Base-by-base conservation (phyloP, 306 rosid species). In the Sphenostylis stenocarpa region DNA sequence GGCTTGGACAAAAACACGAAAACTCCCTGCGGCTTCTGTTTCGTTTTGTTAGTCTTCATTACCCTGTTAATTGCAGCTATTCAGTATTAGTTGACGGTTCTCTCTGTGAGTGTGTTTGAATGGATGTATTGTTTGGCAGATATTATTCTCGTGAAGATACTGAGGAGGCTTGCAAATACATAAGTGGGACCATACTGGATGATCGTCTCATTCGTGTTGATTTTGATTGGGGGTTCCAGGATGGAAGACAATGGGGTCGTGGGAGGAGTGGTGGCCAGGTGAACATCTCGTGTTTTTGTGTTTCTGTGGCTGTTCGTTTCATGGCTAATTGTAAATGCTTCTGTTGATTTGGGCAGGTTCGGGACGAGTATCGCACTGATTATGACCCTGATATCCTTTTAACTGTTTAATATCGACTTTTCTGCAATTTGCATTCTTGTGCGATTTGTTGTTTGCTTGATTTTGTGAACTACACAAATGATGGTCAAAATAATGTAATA, bases 221-320 rank as follows among this genome's bases (percentile, higher is more conserved):
- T 89, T 95, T 95, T 86, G 99, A 95, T 66, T 95, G 99, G 99
- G 99, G 99, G 63, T 95, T 95, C 80, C 97, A 84, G 77, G 99
- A 95, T 20, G 99, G 99, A 11, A 88, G 99, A 80, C 99, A 95
- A 81, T 95, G 97, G 99, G 99, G 99, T 36, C 99, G 99, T 20
- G 99, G 99, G 68, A 90, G 97, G 79, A 92, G 97, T 83, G 99
- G 99, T 61, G 98, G 98, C 49, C 97, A 91, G 95, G 99, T 92
- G 67, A 72, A n/a, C 29, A 57, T 14, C 39, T 19, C 15, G 31
- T 26, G 2, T 64, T 49, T 33, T 64, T 47, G 12, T 72, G 67
- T 62, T 80, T 57, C 38, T 36, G 9, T 17, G 48, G 61, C 11
- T 62, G 67, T 26, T 57, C 72, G 69, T 26, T 61, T 55, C 66